These are phyloP conservation scores for Malus fusca DNA, from an alignment of 306 rosid genomes.

Conservation along the genomic window DNA sequence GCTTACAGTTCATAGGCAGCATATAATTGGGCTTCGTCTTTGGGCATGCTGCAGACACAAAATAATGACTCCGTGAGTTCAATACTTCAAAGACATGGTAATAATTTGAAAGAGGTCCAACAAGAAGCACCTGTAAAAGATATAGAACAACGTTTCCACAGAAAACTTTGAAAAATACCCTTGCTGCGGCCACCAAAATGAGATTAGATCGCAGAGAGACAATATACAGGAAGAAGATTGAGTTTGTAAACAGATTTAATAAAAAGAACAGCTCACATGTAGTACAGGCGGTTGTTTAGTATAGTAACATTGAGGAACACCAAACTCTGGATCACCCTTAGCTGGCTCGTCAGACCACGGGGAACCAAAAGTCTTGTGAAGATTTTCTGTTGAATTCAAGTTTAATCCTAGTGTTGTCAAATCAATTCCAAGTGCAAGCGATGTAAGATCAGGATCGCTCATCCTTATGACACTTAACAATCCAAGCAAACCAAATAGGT, in stretches of 20 bases:
- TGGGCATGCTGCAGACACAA: constrained; percentile 73
- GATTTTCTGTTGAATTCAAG: constrained; percentile 90
- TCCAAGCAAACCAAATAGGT: constrained; percentile 90
- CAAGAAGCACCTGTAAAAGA: constrained; percentile 78
- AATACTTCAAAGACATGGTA: not conserved
- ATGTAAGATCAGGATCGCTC: constrained; percentile 86
- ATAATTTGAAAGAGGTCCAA: not conserved
- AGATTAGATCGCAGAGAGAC: constrained; percentile 10
- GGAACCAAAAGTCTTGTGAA: constrained; percentile 91
- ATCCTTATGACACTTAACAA: constrained; percentile 82
- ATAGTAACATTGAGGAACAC: constrained; percentile 73
- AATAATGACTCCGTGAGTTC: not conserved
- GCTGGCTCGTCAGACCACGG: constrained; percentile 98
- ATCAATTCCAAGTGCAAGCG: constrained; percentile 95
- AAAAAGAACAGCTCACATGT: constrained; percentile 42
- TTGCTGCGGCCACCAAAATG: constrained; percentile 47
- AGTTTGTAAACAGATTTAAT: not conserved
- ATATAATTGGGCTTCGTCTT: constrained; percentile 85
- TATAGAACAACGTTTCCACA: constrained; percentile 72
- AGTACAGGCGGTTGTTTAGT: constrained; percentile 75
- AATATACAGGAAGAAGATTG: constrained; percentile 3
- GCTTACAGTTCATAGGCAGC: constrained; percentile 93
- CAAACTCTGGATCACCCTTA: constrained; percentile 91
- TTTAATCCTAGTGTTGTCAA: constrained; percentile 86
- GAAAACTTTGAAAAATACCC: constrained; percentile 70